Evolutionary conservation across 2,329 filamentous ascomycete species (phyloP).

Genomic region (Fusarium brevicatenulatum): DNA sequence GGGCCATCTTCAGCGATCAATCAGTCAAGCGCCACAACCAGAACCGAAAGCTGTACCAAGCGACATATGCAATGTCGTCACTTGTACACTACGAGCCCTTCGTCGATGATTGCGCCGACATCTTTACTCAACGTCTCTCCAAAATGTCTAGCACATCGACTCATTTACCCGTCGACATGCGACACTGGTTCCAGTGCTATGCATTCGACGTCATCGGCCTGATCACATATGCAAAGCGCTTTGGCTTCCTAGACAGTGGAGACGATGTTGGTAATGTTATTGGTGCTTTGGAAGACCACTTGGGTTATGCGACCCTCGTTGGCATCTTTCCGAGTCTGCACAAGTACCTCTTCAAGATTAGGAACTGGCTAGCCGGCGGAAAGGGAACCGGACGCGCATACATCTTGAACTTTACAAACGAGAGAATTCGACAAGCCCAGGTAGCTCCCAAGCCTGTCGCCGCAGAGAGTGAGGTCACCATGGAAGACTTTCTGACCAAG

Average conservation of each 20-base stretch:
- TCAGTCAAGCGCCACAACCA: neutral
- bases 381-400: constrained; percentile 18
- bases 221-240: constrained; percentile 27
- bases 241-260: constrained; percentile 21
- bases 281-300: constrained; percentile 8
- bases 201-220: constrained; percentile 27
- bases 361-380: constrained; percentile 7
- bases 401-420: constrained; percentile 17
- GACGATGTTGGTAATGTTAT: constrained; percentile 23
- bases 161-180: neutral
- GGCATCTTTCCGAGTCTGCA: constrained; percentile 16
- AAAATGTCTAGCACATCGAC: neutral
- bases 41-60: constrained; percentile 20
- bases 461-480: neutral
- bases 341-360: neutral
- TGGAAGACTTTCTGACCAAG: constrained; percentile 39
- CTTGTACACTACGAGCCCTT: constrained; percentile 24
- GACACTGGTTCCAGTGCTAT: constrained; percentile 33
- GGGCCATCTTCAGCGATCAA: constrained; percentile 11
- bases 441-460: neutral
- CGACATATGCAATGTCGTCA: constrained; percentile 30
- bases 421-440: constrained; percentile 10
- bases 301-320: neutral
- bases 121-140: constrained; percentile 5
- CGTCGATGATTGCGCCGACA: constrained; percentile 18